Base-by-base conservation (phyloP, 495 filamentous ascomycete species). In the Trichocladium uniseriatum region DNA sequence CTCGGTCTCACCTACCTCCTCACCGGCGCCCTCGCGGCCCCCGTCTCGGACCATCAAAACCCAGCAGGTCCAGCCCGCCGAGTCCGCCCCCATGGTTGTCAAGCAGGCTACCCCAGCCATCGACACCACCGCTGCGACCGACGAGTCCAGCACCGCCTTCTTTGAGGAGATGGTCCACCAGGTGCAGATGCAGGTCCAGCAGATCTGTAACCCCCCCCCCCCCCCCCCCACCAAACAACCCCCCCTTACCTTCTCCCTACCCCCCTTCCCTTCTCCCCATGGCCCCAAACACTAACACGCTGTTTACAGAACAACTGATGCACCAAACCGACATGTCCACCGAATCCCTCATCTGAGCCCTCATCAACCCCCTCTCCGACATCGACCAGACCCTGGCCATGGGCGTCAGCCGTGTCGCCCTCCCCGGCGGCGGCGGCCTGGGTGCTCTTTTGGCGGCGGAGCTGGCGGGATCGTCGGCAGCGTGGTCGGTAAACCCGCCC, bases 1-100 rank as follows among this genome's bases (percentile, higher is more conserved):
- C 18, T 56, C 43, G 39, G 43, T 24, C 37, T 58, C 16, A 3
- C 51, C 32, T 51, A 47, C 48, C 38, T 58, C 32, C 9, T 53
- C 48, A 39, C 50, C 38, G 44, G 43, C 28, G 55, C 35, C 27
- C 18, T 61, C 44, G 55, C 56, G 2, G 42, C n/a, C 15, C 51
- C 51, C 19, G 10, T 45, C 14, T 44, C 39, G n/a, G 38, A 31
- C 13, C 49, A 52, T 34, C 18, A 52, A 52, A 18, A 7, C n/a
- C 22, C 42, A 48, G 42, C 38, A 57, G 9, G 18, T 8, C 27
- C 41, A 52, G 49, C n/a, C 22, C 16, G 2, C 16, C 18, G 10
- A 36, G n/a, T n/a, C n/a, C n/a, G n/a, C n/a, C n/a, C n/a, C n/a
- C n/a, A n/a, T n/a, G n/a, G n/a, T n/a, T n/a, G n/a, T n/a, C n/a